These are phyloP conservation scores for Cynara cardunculus DNA, from an alignment of 129 eudicot genomes.

Conservation along the genomic window DNA sequence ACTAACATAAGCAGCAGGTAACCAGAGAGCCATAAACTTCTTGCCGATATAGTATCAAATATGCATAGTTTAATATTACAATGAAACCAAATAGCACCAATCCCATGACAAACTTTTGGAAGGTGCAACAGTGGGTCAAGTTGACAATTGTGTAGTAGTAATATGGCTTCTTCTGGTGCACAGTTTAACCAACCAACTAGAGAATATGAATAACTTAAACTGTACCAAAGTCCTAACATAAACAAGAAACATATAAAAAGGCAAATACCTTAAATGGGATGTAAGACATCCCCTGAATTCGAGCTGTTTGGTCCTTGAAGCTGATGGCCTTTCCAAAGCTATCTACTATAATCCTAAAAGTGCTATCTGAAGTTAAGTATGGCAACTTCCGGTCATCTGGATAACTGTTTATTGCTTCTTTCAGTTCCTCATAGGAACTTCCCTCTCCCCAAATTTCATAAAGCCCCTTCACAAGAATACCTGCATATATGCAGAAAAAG, in stretches of 20 bases:
- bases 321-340: conserved; percentile 72
- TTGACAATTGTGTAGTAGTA: background rate
- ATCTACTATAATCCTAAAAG: conserved; percentile 67
- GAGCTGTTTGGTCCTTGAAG: conserved; percentile 68
- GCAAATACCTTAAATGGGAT: conserved; percentile 77
- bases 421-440: conserved; percentile 63
- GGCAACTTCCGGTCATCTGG: conserved; percentile 83
- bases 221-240: background rate
- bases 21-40: background rate
- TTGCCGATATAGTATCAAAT: no score
- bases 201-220: background rate
- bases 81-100: no score
- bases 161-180: background rate
- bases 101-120: background rate
- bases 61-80: no score
- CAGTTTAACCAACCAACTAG: background rate
- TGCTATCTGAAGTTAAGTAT: conserved; percentile 60
- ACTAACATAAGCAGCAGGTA: background rate
- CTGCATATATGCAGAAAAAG: conserved; percentile 29
- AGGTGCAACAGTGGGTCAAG: background rate
- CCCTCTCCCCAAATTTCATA: conserved; percentile 99
- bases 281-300: conserved; percentile 55
- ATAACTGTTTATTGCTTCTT: conserved; percentile 69
- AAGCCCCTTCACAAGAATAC: conserved; percentile 96
- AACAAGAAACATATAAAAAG: background rate